Evolutionary conservation across 257 asterid species (phyloP).

Genomic region (Ehretia macrophylla): DNA sequence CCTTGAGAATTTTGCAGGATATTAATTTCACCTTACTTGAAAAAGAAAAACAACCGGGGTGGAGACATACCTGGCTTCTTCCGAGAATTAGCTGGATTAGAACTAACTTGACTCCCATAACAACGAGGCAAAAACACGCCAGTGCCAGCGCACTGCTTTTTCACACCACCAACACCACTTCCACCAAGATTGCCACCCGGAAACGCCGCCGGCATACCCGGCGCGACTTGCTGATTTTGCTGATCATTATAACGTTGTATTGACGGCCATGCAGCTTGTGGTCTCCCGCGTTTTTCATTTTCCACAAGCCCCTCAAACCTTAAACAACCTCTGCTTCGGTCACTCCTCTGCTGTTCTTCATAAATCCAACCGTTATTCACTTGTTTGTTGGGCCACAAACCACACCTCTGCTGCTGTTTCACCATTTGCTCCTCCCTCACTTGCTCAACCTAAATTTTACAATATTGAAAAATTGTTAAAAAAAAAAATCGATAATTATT

Average conservation of each 20-base stretch:
- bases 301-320: not conserved
- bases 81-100: constrained; percentile 36
- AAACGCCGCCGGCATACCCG: not conserved
- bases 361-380: constrained; percentile 3
- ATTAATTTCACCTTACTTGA: no score
- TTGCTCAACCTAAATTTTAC: constrained; percentile 26
- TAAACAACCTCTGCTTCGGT: not conserved
- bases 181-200: constrained; percentile 12
- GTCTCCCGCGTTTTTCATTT: constrained; percentile 4
- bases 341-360: constrained; percentile 22
- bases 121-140: constrained; percentile 78
- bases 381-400: constrained; percentile 29
- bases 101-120: constrained; percentile 33
- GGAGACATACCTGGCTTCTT: constrained; percentile 49
- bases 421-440: constrained; percentile 12
- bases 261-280: constrained; percentile 29
- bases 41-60: not conserved
- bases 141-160: constrained; percentile 61
- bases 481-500: not conserved
- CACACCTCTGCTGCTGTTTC: constrained; percentile 32
- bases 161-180: constrained; percentile 25
- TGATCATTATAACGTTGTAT: constrained; percentile 7
- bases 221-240: not conserved
- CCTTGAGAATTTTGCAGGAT: no score
- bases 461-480: not conserved